Percentiles rank a stretch among this genome's conserved stretches.
phyloP scores from a whole-genome alignment of 139 green algal species.

The Tetradesmus lagerheimii region DNA sequence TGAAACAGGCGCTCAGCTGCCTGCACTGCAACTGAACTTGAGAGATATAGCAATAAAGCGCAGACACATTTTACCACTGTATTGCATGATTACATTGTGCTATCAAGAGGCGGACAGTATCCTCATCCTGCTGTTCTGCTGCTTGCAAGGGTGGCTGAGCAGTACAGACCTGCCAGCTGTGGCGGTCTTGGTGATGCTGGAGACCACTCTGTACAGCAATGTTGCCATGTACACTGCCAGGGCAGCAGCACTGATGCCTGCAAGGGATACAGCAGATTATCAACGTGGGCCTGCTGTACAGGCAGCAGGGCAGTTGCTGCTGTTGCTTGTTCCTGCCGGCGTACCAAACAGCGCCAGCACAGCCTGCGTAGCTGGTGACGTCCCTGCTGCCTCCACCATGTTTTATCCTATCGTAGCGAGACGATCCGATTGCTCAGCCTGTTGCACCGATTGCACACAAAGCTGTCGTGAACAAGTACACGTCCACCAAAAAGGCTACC shows the following conservation, averaged over 20 bases:
- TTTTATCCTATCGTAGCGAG: neutral
- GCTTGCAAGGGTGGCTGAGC: neutral
- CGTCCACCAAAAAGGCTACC: neutral
- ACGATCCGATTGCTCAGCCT: too few relatives aligned
- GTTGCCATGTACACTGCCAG: constrained; percentile 3
- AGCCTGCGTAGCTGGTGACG: constrained; percentile 16
- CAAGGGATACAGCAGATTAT: neutral
- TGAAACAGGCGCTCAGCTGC: neutral
- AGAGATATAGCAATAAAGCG: too few relatives aligned
- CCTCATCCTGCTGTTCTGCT: neutral
- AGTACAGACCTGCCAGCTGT: neutral
- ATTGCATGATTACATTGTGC: neutral
- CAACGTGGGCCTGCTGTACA: neutral
- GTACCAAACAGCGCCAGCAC: constrained; percentile 17
- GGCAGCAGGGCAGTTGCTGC: neutral
- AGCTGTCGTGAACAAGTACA: neutral
- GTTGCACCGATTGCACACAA: neutral
- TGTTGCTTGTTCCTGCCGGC: neutral
- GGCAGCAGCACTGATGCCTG: constrained; percentile 21
- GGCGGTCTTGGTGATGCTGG: neutral
- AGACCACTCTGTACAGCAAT: neutral
- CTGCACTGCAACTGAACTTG: too few relatives aligned
- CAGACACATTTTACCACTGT: neutral
- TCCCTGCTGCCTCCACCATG: neutral
- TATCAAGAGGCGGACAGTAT: neutral